Evolutionary conservation across 805 yeast species (phyloP), one percentile per base, ranked within the genome.

Genomic region (Kodamaea lidongshanica): DNA sequence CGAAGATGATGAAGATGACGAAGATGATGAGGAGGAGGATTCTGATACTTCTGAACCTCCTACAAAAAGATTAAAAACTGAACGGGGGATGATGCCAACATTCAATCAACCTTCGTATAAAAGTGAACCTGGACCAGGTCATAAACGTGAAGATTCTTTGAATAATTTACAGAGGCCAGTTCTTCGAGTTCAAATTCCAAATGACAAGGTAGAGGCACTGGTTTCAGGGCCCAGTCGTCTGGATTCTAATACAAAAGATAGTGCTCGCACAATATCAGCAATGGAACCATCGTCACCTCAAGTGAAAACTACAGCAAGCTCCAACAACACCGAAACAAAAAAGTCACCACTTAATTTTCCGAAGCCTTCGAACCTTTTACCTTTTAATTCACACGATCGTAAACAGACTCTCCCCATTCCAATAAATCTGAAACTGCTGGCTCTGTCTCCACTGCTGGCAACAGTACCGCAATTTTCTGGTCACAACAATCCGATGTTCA

Each of bases 151-250:
- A 9, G 44, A 40, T 14, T 35, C 44, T 8, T 29, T 40, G 11
- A 31, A 35, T 19, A 33, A 42, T 25, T 41, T 39, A 16, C 46
- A 44, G 36, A 54, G 86, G 36, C 86, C 86, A 1, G 66, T 77
- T 1, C 54, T 79, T 25, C 54, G 83, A 33, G 78, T 79, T 7
- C 76, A 75, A 41, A 79, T 79, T n/a, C 86, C 86, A 1, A 59
- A 58, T 4, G 74, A 66, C 45, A 45, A 52, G 9, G 22, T 31
- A 3, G 18, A 25, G 10, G 31, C 23, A 11, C 19, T 23, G 11
- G 27, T 19, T 9, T 15, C 23, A 8, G 30, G 27, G 6, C 20
- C 27, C 3, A 11, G 23, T 9, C 18, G 23, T n/a, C 29, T 25
- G 10, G 20, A 19, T 7, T 26, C 17, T 19, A 28, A 28, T 16